Conservation (phyloP, 768 basidiomycete species). For the Lentinula raphanica region DNA sequence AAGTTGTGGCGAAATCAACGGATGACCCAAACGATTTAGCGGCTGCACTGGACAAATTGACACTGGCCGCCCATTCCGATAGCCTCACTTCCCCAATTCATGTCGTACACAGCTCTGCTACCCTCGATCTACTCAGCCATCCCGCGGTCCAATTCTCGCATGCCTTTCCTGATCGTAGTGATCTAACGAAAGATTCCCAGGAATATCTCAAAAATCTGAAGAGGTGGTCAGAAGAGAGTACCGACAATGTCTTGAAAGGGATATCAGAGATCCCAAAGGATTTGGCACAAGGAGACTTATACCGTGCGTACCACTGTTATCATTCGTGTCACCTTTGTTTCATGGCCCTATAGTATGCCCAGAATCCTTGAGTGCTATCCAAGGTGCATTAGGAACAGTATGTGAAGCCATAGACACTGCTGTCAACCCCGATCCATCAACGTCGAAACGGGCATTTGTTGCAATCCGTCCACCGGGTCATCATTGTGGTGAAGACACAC, state of each 20-base stretch:
- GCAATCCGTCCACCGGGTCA: constrained; percentile 89
- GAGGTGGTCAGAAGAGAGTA: constrained; percentile 55
- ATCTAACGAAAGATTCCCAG: constrained; percentile 55
- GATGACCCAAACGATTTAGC: constrained; percentile 36
- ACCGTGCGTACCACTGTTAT: constrained; percentile 38
- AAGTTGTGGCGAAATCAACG: constrained; percentile 13
- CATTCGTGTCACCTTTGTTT: neutral
- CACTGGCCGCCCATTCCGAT: constrained; percentile 21
- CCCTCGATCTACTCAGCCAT: constrained; percentile 50
- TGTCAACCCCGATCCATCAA: constrained; percentile 17
- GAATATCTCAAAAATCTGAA: constrained; percentile 61
- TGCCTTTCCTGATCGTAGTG: constrained; percentile 26
- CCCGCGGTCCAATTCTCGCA: constrained; percentile 71
- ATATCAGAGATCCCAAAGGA: constrained; percentile 73
- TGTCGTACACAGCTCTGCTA: constrained; percentile 50
- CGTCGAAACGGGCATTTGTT: constrained; percentile 60
- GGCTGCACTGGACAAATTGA: constrained; percentile 40
- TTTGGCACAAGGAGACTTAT: constrained; percentile 75
- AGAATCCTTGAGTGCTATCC: constrained; percentile 68
- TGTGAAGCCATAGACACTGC: constrained; percentile 85
- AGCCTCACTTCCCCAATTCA: constrained; percentile 10
- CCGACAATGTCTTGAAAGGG: constrained; percentile 53
- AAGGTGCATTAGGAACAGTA: constrained; percentile 76
- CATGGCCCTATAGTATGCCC: constrained; percentile 59
- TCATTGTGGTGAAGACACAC: constrained; percentile 87